Percentiles rank a stretch among this genome's conserved stretches.
Evolutionary conservation across 2,329 filamentous ascomycete species (phyloP).

Genomic region (Ascochyta viciae-villosae): DNA sequence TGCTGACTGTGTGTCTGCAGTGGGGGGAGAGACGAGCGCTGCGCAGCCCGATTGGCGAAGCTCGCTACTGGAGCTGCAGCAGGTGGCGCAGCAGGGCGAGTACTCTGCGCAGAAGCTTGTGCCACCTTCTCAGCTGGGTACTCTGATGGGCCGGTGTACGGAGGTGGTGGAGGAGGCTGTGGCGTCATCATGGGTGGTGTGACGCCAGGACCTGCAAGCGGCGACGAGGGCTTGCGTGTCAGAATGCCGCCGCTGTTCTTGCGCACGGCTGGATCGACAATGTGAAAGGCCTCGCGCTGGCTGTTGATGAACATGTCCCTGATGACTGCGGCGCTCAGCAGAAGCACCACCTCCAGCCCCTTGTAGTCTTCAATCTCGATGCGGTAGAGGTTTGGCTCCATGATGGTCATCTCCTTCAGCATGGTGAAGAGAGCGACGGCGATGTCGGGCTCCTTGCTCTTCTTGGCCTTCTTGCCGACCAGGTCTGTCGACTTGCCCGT

Average conservation of each 20-base stretch:
- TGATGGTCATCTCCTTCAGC: constrained; percentile 81
- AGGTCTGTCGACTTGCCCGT: constrained; percentile 74
- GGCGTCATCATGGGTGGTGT: constrained; percentile 45
- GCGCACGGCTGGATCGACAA: constrained; percentile 56
- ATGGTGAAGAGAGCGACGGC: constrained; percentile 83
- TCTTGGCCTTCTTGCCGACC: constrained; percentile 69
- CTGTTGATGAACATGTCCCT: constrained; percentile 69
- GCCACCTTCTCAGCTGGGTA: constrained; percentile 31
- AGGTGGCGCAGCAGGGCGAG: not conserved
- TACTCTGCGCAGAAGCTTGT: constrained; percentile 16
- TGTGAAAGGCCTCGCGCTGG: constrained; percentile 79
- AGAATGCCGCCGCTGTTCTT: constrained; percentile 49
- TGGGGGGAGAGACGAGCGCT: constrained; percentile 40
- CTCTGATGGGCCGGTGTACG: constrained; percentile 30
- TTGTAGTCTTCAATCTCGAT: constrained; percentile 95
- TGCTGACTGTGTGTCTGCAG: constrained; percentile 35
- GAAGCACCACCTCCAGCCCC: constrained; percentile 83
- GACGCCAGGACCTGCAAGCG: constrained; percentile 33
- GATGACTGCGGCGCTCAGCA: constrained; percentile 67
- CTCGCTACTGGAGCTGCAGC: not conserved
- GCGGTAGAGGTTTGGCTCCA: constrained; percentile 89
- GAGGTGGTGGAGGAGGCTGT: constrained; percentile 36
- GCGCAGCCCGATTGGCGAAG: constrained; percentile 24
- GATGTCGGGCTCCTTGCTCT: constrained; percentile 89
- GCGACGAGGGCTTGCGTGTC: constrained; percentile 46